Evolutionary conservation across 2,329 filamentous ascomycete genomes (phyloP), one percentile per base, ranked within the genome.

Genomic region (Fusarium nematophilum): DNA sequence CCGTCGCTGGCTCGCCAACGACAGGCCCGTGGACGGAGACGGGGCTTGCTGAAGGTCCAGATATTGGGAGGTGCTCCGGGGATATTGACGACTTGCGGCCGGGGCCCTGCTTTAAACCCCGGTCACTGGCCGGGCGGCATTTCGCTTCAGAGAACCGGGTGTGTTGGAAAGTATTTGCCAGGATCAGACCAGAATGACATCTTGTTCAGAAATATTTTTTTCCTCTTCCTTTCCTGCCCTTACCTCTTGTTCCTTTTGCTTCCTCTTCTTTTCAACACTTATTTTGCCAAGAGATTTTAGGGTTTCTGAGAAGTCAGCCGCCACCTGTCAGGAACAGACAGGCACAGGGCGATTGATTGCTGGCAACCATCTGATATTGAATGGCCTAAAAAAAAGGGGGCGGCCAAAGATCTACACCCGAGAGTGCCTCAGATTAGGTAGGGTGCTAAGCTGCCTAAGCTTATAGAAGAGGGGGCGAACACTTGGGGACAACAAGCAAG

Each of bases 251-350:
- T 29, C 30, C 7, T 31, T 18, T 5, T 18, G 13, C 13, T 29
- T 40, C 47, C n/a, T 25, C 9, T 9, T 36, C 23, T 18, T 14
- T 46, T 18, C 15, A 9, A 18, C n/a, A 18, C 30, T 17, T 30
- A 31, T 53, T 43, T 34, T n/a, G n/a, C n/a, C n/a, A n/a, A n/a
- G 27, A 57, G 34, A 48, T 55, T 38, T 55, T 53, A 57, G 59
- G 59, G 53, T 59, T 62, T 62, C 37, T 36, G 59, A 48, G 40
- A 57, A n/a, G 59, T 45, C 52, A 62, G 49, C 53, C 53, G 64
- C 65, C 62, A 59, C 62, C 53, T 56, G 49, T 49, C 44, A 36
- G 44, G 38, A 25, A 47, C 25, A 40, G n/a, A n/a, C n/a, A n/a
- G n/a, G n/a, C n/a, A n/a, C n/a, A 31, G 40, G 34, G 33, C 30